Evolutionary conservation across 495 filamentous ascomycete species (phyloP).

Genomic region (Xylaria castorea): DNA sequence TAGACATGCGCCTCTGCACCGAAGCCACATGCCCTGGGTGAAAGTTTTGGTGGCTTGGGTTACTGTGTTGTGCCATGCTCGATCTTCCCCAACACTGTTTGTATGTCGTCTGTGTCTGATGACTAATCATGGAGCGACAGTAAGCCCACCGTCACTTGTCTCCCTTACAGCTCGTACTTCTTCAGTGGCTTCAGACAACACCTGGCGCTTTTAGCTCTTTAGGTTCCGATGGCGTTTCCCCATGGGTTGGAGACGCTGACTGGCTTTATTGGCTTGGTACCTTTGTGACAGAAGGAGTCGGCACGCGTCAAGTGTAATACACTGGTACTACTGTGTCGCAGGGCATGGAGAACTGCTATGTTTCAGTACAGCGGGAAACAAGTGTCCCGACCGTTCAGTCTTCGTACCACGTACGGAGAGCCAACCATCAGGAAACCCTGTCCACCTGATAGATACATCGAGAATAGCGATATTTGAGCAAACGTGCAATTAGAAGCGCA

Average conservation of each 20-base stretch:
- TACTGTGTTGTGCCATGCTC: background rate
- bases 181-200: background rate
- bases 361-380: background rate
- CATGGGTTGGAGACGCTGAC: background rate
- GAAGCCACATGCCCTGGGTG: background rate
- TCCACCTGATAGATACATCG: background rate
- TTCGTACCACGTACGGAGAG: background rate
- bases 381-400: background rate
- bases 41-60: background rate
- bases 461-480: background rate
- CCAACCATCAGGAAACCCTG: background rate
- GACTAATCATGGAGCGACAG: background rate
- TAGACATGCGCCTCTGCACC: background rate
- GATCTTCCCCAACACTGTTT: background rate
- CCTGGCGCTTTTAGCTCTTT: background rate
- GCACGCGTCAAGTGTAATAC: background rate
- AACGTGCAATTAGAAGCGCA: background rate
- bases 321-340: background rate
- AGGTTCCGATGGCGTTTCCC: background rate
- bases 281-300: background rate
- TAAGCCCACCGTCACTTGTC: background rate
- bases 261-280: background rate
- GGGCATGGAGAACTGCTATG: background rate
- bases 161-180: conserved; percentile 4
- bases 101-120: background rate